Base-by-base conservation (phyloP, 2,329 filamentous ascomycete species). In the Triangularia verruculosa region DNA sequence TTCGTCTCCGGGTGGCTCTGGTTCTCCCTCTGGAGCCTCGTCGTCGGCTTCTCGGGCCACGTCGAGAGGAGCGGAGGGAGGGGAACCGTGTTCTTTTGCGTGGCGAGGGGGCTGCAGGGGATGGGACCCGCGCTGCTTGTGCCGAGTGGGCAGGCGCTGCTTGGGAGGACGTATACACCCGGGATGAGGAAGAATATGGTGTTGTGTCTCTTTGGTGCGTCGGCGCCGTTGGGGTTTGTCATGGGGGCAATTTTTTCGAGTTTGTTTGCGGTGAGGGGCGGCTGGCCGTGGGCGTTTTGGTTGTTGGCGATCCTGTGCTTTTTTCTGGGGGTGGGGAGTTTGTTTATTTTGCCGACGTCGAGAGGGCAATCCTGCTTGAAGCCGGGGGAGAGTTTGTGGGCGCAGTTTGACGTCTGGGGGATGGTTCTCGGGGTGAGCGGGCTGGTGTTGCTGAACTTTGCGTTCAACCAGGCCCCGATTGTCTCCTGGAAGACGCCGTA, bases 101-200 rank as follows among this genome's bases (percentile, higher is more conserved):
- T 71, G 28, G 66, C 64, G 17, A 66, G 71, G 2, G 69, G 69
- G 12, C 52, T 73, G 64, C 72, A 73, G 59, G 72, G 71, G 20
- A 80, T 88, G 17, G 89, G 88, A 0, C 84, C 86, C 0, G 86
- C 87, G 0, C 77, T 91, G 32, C 75, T 82, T 11, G 76, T 90
- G 24, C 88, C 89, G 0, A 91, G 89, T 66, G 86, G 79, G 0
- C 74, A 90, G 22, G 87, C 86, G 2, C 78, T 91, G 12, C 73
- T 90, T 0, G 87, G 86, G 1, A 77, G 78, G 0, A 79, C 82
- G 0, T 89, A 88, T 67, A 74, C 78, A 0, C 83, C 83, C 0
- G 86, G 87, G 0, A 76, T 74, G 59, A 78, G 81, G 63, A 89
- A 89, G 72, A 80, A 84, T 56, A 83, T 89, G 75, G 79, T 84